Evolutionary conservation across 805 yeast species (phyloP).

Genomic region (Wickerhamomyces sydowiorum): DNA sequence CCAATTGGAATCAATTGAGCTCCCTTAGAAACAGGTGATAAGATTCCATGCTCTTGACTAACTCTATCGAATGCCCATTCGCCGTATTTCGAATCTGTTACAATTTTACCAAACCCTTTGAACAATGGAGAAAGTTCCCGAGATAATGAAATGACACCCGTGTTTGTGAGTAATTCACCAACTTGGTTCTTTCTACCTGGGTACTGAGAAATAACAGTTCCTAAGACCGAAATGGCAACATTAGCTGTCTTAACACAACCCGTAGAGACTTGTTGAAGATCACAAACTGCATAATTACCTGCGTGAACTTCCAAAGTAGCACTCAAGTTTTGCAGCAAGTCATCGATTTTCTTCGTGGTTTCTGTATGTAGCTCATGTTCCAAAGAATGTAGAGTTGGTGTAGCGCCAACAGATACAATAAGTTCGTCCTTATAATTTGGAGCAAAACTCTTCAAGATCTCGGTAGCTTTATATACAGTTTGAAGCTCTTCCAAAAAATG

Average conservation of each 20-base stretch:
- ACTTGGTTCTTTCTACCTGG: conserved; percentile 45
- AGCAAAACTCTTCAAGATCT: conserved; percentile 26
- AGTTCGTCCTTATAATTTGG: conserved; percentile 31
- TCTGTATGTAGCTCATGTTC: conserved; percentile 20
- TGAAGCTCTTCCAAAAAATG: conserved; percentile 50
- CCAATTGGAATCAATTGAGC: conserved; percentile 45
- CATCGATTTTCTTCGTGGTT: conserved; percentile 7
- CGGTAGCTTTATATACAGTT: conserved; percentile 50
- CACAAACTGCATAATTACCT: conserved; percentile 74
- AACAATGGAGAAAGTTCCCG: conserved; percentile 52
- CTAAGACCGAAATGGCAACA: conserved; percentile 48
- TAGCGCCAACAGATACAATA: conserved; percentile 70
- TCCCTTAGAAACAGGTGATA: conserved; percentile 34
- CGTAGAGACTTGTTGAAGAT: conserved; percentile 73
- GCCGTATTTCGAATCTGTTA: conserved; percentile 34
- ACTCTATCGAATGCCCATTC: conserved; percentile 63
- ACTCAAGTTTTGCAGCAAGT: conserved; percentile 17
- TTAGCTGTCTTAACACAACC: conserved; percentile 41
- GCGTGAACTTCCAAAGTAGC: conserved; percentile 67
- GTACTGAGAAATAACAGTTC: conserved; percentile 56
- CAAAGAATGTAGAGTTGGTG: conserved; percentile 71
- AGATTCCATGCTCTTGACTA: conserved; percentile 77
- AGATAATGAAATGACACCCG: conserved; percentile 68
- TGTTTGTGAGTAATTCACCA: conserved; percentile 61
- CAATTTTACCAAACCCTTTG: conserved; percentile 55